A percentile compares a stretch with the other conserved stretches of the same genome.
Conservation (phyloP, 2,329 filamentous ascomycete genomes). For the Cladosporium oxysporum region DNA sequence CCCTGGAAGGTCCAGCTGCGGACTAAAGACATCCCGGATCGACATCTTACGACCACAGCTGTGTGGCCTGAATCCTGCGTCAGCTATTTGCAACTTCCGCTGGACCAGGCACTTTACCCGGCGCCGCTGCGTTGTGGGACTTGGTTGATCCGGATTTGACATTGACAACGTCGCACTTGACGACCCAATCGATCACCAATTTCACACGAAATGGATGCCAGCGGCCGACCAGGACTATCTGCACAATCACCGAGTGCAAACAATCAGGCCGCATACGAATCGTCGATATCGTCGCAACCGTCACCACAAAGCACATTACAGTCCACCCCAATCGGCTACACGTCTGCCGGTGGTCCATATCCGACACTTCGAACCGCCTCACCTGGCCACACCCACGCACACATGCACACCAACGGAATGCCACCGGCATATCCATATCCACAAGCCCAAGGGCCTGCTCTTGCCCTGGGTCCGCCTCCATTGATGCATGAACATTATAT, state of each 20-base stretch:
- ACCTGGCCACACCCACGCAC: slow-evolving; percentile 5
- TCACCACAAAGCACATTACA: slow-evolving; percentile 20
- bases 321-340: slow-evolving; percentile 15
- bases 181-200: neutral
- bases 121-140: neutral
- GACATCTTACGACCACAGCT: slow-evolving; percentile 7
- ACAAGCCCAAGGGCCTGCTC: neutral
- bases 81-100: neutral
- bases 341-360: slow-evolving; percentile 14
- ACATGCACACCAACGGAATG: slow-evolving; percentile 25
- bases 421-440: slow-evolving; percentile 15
- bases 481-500: slow-evolving; percentile 35
- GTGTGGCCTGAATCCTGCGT: slow-evolving; percentile 16
- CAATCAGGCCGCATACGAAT: slow-evolving; percentile 16
- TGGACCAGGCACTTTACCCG: slow-evolving; percentile 8
- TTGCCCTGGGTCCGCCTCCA: slow-evolving; percentile 17
- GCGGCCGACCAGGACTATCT: slow-evolving; percentile 5
- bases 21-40: slow-evolving; percentile 16
- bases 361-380: slow-evolving; percentile 15
- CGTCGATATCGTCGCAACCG: slow-evolving; percentile 17
- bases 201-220: slow-evolving; percentile 6
- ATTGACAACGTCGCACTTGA: neutral
- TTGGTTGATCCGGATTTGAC: neutral
- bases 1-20: neutral
- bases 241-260: slow-evolving; percentile 3